Evolutionary conservation across 2,329 filamentous ascomycete genomes (phyloP).

Genomic region (Talaromyces verruculosus): DNA sequence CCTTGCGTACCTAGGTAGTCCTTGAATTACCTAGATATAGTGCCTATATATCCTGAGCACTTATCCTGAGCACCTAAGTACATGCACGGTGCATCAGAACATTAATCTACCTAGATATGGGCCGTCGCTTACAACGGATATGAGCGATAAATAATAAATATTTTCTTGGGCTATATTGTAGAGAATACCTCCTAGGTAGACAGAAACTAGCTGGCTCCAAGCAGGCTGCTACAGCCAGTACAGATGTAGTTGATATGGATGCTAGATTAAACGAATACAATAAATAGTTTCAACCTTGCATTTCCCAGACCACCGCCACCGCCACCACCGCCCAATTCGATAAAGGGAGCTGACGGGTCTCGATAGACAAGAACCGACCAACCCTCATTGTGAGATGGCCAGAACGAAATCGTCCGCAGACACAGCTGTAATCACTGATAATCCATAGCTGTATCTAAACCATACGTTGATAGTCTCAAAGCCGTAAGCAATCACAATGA

Average conservation of each 20-base stretch:
- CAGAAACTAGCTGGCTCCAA: constrained; percentile 5
- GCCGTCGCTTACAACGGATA: background rate
- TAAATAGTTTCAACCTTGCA: background rate
- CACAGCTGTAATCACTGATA: background rate
- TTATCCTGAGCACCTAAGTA: too few species aligned
- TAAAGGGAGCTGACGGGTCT: background rate
- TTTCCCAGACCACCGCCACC: background rate
- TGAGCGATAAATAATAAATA: background rate
- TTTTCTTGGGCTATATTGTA: background rate
- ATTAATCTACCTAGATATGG: background rate
- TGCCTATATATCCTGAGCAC: too few species aligned
- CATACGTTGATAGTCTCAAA: background rate
- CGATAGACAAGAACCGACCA: background rate
- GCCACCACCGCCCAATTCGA: background rate
- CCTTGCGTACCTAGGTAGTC: too few species aligned
- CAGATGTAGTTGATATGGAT: background rate
- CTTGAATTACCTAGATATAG: too few species aligned
- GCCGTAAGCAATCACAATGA: background rate
- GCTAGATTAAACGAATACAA: constrained; percentile 12
- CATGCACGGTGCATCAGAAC: background rate
- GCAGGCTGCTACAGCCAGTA: background rate
- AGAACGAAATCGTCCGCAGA: background rate
- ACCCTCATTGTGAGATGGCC: background rate
- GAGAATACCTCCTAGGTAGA: constrained; percentile 7
- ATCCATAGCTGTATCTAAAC: background rate